Evolutionary conservation across 2,329 filamentous ascomycete species (phyloP).

Genomic region (Xylaria sp.): DNA sequence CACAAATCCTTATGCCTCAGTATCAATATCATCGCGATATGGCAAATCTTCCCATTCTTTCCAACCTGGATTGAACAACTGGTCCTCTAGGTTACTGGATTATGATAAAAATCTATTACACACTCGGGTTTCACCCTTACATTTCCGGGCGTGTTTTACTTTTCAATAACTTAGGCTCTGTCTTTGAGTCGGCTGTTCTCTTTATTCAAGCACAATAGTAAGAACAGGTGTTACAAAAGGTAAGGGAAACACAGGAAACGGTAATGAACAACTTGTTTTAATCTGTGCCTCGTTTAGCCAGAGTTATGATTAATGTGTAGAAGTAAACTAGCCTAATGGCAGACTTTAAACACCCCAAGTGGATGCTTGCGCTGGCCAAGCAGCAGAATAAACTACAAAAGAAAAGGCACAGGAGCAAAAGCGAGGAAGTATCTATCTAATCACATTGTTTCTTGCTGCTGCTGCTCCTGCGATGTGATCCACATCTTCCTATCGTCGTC

Average conservation of each 20-base stretch:
- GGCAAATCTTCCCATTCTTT: slow-evolving; percentile 26
- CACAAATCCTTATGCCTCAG: slow-evolving; percentile 27
- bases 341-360: background rate
- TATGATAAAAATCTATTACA: background rate
- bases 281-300: background rate
- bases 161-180: background rate
- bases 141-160: background rate
- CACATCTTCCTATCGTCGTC: background rate
- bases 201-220: background rate
- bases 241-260: background rate
- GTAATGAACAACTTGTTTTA: background rate
- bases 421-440: too few relatives aligned
- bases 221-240: background rate
- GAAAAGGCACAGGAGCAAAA: too few relatives aligned
- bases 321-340: background rate
- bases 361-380: background rate
- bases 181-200: background rate
- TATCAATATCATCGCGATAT: slow-evolving; percentile 17
- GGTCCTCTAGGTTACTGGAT: too few relatives aligned
- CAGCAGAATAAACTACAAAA: background rate
- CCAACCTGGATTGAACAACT: background rate
- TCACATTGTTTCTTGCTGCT: background rate
- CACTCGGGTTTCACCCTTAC: background rate
- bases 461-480: background rate
- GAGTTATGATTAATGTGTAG: background rate